Base-by-base conservation (phyloP, 202 grass and related monocot genomes). In the Digitaria exilis region DNA sequence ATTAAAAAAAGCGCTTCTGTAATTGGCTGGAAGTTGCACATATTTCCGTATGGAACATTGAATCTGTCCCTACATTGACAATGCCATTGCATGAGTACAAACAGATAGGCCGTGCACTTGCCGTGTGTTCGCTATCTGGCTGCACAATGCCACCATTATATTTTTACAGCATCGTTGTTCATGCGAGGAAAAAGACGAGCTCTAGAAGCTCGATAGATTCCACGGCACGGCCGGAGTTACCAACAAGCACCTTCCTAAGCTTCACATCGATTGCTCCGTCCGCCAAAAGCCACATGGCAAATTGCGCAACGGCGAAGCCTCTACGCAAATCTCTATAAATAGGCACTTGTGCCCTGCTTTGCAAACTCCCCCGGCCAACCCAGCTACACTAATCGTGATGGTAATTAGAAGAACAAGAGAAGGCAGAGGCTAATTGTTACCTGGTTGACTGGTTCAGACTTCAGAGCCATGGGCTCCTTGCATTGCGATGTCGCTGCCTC, bases 391-490 rank as follows among this genome's bases (percentile, higher is more conserved):
- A 55, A 18, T 19, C 9, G 35, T 16, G 41, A 65, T 77, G 55
- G 29, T 6, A 71, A 71, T 22, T 19, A 12, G 63, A n/a, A n/a
- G n/a, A 37, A 80, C 68, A 57, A 80, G 69, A 56, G 7, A 63
- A 76, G 22, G 41, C 25, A 76, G 62, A 6, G 9, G 26, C 6
- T 45, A 43, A n/a, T 11, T 9, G 41, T 5, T 32, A n/a, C 25
- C 17, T 52, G 55, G 32, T 22, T 19, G 51, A 51, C 57, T 73
- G 32, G 57, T 56, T 21, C 46, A 30, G 37, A n/a, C n/a, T n/a
- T n/a, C 37, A 39, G 59, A 79, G n/a, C 49, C 39, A 91, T 91
- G 89, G 89, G 89, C 4, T 85, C 89, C 12, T 45, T 91, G 65
- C 54, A 87, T 18, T 76, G 84, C 34, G 84, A 82, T 28, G 75